A percentile compares a stretch with the other conserved stretches of the same genome.
These are phyloP conservation scores for Serendipita sp. DNA, from an alignment of 768 basidiomycete genomes.

Conservation along the genomic window DNA sequence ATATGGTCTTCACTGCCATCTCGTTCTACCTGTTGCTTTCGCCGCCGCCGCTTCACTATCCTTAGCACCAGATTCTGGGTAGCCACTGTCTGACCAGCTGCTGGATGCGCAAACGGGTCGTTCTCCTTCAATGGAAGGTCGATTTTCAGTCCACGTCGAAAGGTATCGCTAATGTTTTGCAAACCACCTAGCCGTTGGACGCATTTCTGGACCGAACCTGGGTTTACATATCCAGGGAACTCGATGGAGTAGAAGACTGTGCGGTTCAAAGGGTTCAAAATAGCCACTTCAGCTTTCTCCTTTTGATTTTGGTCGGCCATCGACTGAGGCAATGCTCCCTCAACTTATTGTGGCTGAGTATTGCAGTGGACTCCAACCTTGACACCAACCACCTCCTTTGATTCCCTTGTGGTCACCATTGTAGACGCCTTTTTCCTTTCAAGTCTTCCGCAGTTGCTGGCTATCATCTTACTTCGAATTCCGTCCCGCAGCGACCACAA, in stretches of 20 bases:
- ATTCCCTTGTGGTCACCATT: too few relatives aligned
- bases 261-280: conserved; percentile 12
- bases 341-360: too few relatives aligned
- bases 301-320: background rate
- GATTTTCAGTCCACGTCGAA: conserved; percentile 55
- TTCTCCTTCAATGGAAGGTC: conserved; percentile 63
- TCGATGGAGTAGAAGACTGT: conserved; percentile 65
- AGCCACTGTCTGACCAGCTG: conserved; percentile 60
- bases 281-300: background rate
- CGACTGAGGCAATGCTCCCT: too few relatives aligned
- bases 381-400: too few relatives aligned
- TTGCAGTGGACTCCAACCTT: too few relatives aligned
- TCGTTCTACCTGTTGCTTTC: conserved; percentile 23
- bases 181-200: conserved; percentile 56
- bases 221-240: conserved; percentile 73
- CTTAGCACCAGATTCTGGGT: conserved; percentile 76
- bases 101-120: conserved; percentile 67
- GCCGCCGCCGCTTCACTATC: conserved; percentile 57
- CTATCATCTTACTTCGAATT: too few relatives aligned
- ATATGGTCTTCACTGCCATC: conserved; percentile 9
- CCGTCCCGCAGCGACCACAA: too few relatives aligned
- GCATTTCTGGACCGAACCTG: conserved; percentile 42
- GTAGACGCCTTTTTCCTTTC: too few relatives aligned
- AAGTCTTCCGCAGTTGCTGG: too few relatives aligned
- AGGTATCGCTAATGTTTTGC: conserved; percentile 52